A percentile compares a stretch with the other conserved stretches of the same genome.
Conservation (phyloP, 2,329 filamentous ascomycete genomes). For the Tympanopsis confertula region DNA sequence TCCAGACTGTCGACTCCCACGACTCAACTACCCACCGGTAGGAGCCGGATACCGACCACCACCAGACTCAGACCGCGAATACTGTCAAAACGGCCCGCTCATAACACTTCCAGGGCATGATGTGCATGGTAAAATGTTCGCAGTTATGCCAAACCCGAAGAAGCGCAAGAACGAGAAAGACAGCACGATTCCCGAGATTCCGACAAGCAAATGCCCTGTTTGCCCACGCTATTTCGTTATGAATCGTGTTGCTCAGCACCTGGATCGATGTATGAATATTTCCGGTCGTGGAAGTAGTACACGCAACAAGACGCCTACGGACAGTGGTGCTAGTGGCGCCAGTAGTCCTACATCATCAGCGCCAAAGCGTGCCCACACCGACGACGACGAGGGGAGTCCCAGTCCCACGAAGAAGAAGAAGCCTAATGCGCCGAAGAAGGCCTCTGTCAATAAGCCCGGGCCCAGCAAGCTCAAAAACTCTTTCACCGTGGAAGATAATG, state of each 20-base stretch:
- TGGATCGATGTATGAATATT: constrained; percentile 48
- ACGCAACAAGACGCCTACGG: constrained; percentile 17
- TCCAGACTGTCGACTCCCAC: constrained; percentile 46
- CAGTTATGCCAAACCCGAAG: constrained; percentile 5
- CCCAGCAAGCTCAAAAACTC: constrained; percentile 13
- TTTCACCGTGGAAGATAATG: constrained; percentile 18
- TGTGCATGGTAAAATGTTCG: constrained; percentile 46
- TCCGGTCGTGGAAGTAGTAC: constrained; percentile 35
- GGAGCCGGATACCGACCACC: constrained; percentile 32
- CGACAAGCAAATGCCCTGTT: constrained; percentile 38
- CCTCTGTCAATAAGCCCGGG: constrained; percentile 17
- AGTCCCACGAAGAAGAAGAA: constrained; percentile 35
- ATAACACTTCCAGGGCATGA: constrained; percentile 44
- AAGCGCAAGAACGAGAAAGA: constrained; percentile 19
- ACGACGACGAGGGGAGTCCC: constrained; percentile 28
- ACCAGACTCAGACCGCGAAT: constrained; percentile 37
- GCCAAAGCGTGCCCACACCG: constrained; percentile 19
- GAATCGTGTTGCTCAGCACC: constrained; percentile 46
- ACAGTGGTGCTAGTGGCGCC: constrained; percentile 20
- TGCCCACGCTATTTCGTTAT: constrained; percentile 50
- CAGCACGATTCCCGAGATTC: constrained; percentile 13
- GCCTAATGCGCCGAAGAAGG: constrained; percentile 20
- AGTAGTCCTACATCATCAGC: constrained; percentile 18
- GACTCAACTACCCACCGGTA: constrained; percentile 41
- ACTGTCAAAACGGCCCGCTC: constrained; percentile 48